Evolutionary conservation across 352 stramenopile species (phyloP).

Genomic region (Pythium periplocum): DNA sequence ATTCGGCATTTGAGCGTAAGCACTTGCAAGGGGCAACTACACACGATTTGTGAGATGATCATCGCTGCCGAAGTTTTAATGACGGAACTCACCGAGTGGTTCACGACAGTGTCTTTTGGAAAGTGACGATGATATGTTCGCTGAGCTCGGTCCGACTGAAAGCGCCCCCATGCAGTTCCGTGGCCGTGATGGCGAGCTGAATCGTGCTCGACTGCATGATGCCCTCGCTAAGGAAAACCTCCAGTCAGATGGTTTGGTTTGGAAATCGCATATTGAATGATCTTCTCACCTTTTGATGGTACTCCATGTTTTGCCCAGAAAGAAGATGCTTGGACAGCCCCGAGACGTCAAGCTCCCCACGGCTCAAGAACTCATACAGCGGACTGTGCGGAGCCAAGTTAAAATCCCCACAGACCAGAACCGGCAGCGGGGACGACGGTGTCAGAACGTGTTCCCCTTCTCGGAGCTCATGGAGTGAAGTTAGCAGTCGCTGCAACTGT

Average conservation of each 20-base stretch:
- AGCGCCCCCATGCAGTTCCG: slow-evolving; percentile 19
- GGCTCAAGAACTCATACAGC: slow-evolving; percentile 57
- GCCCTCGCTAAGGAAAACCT: slow-evolving; percentile 1
- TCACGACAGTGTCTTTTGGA: slow-evolving; percentile 7
- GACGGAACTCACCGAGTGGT: slow-evolving; percentile 8
- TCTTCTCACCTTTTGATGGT: slow-evolving; percentile 12
- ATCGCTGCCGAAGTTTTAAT: not conserved
- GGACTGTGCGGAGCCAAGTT: slow-evolving; percentile 60
- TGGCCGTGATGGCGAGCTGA: slow-evolving; percentile 15
- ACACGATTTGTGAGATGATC: not conserved
- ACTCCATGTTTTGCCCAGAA: slow-evolving; percentile 39
- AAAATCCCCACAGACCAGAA: slow-evolving; percentile 63
- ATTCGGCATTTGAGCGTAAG: slow-evolving; percentile 54
- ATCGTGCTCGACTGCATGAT: slow-evolving; percentile 16
- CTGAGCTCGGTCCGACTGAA: slow-evolving; percentile 5
- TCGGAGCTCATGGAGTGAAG: slow-evolving; percentile 23
- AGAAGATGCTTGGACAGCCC: slow-evolving; percentile 39
- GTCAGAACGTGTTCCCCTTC: slow-evolving; percentile 2
- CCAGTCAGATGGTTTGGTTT: not conserved
- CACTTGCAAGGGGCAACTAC: slow-evolving; percentile 51
- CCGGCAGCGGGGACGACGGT: slow-evolving; percentile 15
- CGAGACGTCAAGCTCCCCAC: slow-evolving; percentile 34
- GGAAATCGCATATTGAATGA: not conserved
- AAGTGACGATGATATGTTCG: slow-evolving; percentile 20
- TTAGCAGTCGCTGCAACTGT: slow-evolving; percentile 46